Evolutionary conservation across 495 filamentous ascomycete species (phyloP).

Genomic region (Massariosphaeria phaeospora): DNA sequence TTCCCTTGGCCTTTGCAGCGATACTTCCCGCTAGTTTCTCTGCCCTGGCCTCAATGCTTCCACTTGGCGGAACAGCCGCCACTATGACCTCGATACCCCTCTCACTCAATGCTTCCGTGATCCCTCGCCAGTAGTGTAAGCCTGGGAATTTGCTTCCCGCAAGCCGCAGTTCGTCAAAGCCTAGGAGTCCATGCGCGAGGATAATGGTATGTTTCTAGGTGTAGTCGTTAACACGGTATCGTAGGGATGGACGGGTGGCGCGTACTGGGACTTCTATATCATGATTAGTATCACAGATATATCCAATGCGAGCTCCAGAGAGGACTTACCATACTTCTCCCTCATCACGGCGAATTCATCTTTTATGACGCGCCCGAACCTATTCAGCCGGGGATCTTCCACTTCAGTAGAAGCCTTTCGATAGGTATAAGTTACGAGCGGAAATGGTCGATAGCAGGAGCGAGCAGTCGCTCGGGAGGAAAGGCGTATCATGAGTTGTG

Average conservation of each 20-base stretch:
- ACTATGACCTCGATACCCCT: constrained; percentile 76
- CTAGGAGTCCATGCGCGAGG: constrained; percentile 84
- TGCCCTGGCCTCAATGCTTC: constrained; percentile 72
- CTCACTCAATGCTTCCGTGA: constrained; percentile 67
- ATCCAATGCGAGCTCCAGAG: background rate
- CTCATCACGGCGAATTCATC: constrained; percentile 72
- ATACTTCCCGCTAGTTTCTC: constrained; percentile 61
- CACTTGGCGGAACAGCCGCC: constrained; percentile 71
- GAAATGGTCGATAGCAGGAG: background rate
- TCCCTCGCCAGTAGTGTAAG: constrained; percentile 89
- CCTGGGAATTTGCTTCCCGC: constrained; percentile 66
- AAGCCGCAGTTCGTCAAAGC: constrained; percentile 78
- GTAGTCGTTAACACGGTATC: background rate
- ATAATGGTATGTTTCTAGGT: constrained; percentile 63
- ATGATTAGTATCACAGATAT: too few species aligned
- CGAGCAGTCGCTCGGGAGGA: constrained; percentile 1
- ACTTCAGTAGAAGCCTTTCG: too few species aligned
- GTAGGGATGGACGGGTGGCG: background rate
- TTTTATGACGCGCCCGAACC: constrained; percentile 62
- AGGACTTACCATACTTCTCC: constrained; percentile 59
- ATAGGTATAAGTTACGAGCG: too few species aligned
- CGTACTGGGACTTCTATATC: too few species aligned
- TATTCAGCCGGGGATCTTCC: constrained; percentile 56
- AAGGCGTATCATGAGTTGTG: constrained; percentile 12
- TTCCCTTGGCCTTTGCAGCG: constrained; percentile 59